These are phyloP conservation scores for Botrytis deweyae DNA, from an alignment of 2,329 filamentous ascomycete species.

Conservation along the genomic window DNA sequence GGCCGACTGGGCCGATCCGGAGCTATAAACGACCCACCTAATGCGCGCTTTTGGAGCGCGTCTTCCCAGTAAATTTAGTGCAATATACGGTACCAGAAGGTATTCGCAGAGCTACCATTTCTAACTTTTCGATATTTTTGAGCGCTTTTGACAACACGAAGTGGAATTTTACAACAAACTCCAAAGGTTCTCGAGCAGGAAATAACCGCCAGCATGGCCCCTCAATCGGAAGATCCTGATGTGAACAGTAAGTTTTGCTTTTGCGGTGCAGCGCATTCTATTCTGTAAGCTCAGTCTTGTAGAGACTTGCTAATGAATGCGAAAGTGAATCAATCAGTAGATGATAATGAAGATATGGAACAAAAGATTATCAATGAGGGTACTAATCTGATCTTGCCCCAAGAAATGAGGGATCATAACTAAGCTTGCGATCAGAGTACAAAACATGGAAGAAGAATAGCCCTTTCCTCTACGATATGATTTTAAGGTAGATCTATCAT, in stretches of 20 bases:
- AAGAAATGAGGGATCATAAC: not conserved
- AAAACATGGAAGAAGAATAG: constrained; percentile 99
- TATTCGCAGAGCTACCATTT: not conserved
- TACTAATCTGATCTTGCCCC: constrained; percentile 40
- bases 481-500: constrained; percentile 63
- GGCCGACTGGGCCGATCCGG: constrained; percentile 3
- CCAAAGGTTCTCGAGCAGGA: not conserved
- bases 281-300: not conserved
- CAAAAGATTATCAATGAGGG: constrained; percentile 94
- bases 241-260: constrained; percentile 45
- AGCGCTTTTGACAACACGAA: not conserved
- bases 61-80: constrained; percentile 16
- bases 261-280: not conserved
- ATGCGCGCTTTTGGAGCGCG: constrained; percentile 19
- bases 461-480: constrained; percentile 97
- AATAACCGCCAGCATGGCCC: constrained; percentile 44
- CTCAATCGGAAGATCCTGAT: constrained; percentile 46
- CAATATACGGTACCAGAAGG: not conserved
- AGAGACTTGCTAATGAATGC: constrained; percentile 40
- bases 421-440: constrained; percentile 64
- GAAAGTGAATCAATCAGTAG: constrained; percentile 50
- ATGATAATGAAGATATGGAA: constrained; percentile 70
- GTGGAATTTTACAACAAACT: not conserved
- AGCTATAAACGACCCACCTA: constrained; percentile 28
- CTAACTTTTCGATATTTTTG: not conserved